Percentiles rank a stretch among this genome's conserved stretches.
Evolutionary conservation across 176 grass and related monocot species (phyloP).

Genomic region (Tuctoria greenei): DNA sequence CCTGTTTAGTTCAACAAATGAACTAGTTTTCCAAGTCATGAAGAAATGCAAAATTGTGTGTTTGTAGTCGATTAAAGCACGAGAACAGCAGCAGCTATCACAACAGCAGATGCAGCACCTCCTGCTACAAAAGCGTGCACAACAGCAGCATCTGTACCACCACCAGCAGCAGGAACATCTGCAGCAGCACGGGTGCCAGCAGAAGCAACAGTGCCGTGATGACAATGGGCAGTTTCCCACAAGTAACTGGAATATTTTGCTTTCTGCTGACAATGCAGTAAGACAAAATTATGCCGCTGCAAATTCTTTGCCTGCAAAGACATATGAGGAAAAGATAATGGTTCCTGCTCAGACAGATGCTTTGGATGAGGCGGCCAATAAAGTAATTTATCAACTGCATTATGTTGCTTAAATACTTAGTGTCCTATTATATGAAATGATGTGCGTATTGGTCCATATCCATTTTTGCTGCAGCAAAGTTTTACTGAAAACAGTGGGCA

Average conservation of each 20-base stretch:
- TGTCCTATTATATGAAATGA: conserved; percentile 1
- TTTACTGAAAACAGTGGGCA: conserved; percentile 47
- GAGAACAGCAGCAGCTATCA: conserved; percentile 38
- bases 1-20: no score
- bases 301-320: conserved; percentile 56
- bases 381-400: conserved; percentile 31
- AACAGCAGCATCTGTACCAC: conserved; percentile 25
- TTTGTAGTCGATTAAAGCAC: conserved; percentile 61
- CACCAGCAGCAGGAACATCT: conserved; percentile 11
- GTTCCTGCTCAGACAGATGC: conserved; percentile 54
- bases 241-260: conserved; percentile 43
- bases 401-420: conserved; percentile 14
- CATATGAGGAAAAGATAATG: conserved; percentile 56
- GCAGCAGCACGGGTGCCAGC: conserved; percentile 35
- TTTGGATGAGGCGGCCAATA: conserved; percentile 44
- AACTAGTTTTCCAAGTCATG: neutral
- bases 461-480: conserved; percentile 50
- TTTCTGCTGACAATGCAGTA: conserved; percentile 38
- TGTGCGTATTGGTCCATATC: neutral
- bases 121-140: conserved; percentile 41
- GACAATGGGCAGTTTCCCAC: conserved; percentile 41
- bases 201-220: conserved; percentile 47
- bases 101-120: conserved; percentile 55
- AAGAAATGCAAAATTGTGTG: conserved; percentile 8
- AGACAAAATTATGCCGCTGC: conserved; percentile 39